A percentile compares a stretch with the other conserved stretches of the same genome.
Evolutionary conservation across 108 stramenopile genomes (phyloP).

Genomic region (Pseudonitzschia pungens): DNA sequence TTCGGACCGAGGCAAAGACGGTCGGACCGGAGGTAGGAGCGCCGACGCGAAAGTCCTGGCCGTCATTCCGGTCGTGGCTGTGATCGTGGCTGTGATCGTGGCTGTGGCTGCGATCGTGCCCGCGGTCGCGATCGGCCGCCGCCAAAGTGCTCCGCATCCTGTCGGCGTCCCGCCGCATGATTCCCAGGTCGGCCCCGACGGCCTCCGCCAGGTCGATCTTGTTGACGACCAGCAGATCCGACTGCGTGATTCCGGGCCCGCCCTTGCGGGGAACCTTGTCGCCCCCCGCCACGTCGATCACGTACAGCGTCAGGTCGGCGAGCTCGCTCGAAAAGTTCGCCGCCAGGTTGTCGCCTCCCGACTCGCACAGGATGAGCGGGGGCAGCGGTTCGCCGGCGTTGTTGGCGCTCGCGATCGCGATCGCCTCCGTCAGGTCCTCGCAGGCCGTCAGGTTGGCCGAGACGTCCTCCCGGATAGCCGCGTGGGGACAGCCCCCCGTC

Average conservation of each 20-base stretch:
- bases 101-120: conserved; percentile 1
- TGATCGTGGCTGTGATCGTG: conserved; percentile 20
- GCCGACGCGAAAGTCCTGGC: not conserved
- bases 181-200: conserved; percentile 93
- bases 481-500: conserved; percentile 99
- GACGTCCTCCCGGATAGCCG: conserved; percentile 95
- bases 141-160: conserved; percentile 63
- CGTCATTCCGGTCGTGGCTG: conserved; percentile 1
- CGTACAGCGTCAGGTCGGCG: conserved; percentile 97
- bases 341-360: conserved; percentile 98
- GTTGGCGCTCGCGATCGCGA: not conserved
- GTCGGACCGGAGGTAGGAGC: conserved; percentile 65
- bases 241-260: conserved; percentile 97
- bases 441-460: conserved; percentile 92
- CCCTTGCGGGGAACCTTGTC: conserved; percentile 99
- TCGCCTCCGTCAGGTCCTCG: conserved; percentile 78
- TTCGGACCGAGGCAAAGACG: conserved; percentile 91
- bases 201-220: conserved; percentile 97
- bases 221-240: conserved; percentile 94
- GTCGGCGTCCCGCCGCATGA: conserved; percentile 91
- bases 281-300: conserved; percentile 98
- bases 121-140: not conserved
- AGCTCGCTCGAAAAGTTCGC: conserved; percentile 95
- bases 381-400: not conserved
- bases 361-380: conserved; percentile 89